Percentiles rank a stretch among this genome's conserved stretches.
These are phyloP conservation scores for Rubroboletus satanas DNA, from an alignment of 768 basidiomycete species.

Conservation along the genomic window DNA sequence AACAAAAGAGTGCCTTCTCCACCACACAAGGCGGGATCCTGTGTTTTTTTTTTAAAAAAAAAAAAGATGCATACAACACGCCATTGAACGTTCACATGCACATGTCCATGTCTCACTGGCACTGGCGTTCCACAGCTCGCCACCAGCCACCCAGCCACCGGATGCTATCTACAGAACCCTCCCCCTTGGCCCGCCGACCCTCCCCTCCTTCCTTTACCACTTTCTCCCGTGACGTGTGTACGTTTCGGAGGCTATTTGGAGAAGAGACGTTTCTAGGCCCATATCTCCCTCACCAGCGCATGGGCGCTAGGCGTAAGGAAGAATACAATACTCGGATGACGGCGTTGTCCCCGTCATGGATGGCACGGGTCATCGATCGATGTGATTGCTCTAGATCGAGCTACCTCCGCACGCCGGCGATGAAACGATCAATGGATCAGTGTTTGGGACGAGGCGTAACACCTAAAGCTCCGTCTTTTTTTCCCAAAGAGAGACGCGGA, in stretches of 20 bases:
- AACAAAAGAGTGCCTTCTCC: background rate
- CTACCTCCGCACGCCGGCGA: slow-evolving; percentile 21
- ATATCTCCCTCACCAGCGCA: background rate
- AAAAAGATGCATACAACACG: background rate
- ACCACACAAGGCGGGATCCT: background rate
- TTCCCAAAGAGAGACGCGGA: slow-evolving; percentile 2
- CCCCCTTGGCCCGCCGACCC: background rate
- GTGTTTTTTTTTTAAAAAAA: background rate
- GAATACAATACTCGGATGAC: background rate
- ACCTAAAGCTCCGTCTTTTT: slow-evolving; percentile 7
- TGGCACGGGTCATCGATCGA: slow-evolving; percentile 17
- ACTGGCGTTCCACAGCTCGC: slow-evolving; percentile 1
- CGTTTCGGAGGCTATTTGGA: background rate
- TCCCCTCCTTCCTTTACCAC: too few relatives aligned
- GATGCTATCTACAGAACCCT: slow-evolving; percentile 1
- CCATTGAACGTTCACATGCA: slow-evolving; percentile 1
- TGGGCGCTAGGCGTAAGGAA: background rate
- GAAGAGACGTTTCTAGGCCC: background rate
- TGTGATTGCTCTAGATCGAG: slow-evolving; percentile 17
- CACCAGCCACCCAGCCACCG: background rate
- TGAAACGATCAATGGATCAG: slow-evolving; percentile 18
- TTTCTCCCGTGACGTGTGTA: slow-evolving; percentile 10
- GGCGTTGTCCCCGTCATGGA: slow-evolving; percentile 6
- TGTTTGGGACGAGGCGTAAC: background rate
- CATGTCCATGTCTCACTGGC: background rate